These are phyloP conservation scores for Cercospora berteroae DNA, from an alignment of 2,329 filamentous ascomycete species.

Conservation along the genomic window DNA sequence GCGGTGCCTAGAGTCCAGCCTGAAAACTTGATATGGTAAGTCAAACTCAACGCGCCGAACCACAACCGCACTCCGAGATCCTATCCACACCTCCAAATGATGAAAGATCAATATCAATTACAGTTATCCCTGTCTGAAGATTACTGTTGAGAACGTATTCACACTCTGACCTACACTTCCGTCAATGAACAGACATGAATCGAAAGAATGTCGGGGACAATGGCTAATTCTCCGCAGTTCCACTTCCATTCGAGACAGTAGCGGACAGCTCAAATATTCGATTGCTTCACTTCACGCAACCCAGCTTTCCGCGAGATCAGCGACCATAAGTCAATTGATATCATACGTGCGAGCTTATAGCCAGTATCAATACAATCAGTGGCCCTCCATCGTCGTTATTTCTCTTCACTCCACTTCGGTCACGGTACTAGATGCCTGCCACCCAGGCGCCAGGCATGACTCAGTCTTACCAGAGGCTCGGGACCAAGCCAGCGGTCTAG, in stretches of 20 bases:
- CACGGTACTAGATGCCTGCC: not conserved
- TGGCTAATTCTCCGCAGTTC: not conserved
- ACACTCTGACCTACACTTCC: slow-evolving; percentile 65
- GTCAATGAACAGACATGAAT: not conserved
- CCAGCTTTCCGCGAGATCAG: not conserved
- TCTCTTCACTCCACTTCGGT: not conserved
- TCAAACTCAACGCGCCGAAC: not conserved
- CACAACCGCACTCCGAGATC: not conserved
- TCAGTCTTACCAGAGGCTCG: not conserved
- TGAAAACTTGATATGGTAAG: not conserved
- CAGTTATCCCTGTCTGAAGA: slow-evolving; percentile 99
- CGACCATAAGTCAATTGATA: not conserved
- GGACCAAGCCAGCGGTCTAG: not conserved
- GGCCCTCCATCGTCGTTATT: not conserved
- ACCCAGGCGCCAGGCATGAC: not conserved
- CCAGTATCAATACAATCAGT: not conserved
- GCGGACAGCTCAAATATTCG: not conserved
- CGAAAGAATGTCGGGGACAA: not conserved
- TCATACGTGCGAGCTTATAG: not conserved
- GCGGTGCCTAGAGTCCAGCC: not conserved
- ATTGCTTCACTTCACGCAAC: not conserved
- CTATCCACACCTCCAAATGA: slow-evolving; percentile 56
- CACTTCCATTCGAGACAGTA: not conserved
- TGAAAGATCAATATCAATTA: slow-evolving; percentile 59
- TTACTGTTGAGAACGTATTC: slow-evolving; percentile 79